Evolutionary conservation across 2,329 filamentous ascomycete genomes (phyloP).

Genomic region (Rosellinia necatrix): DNA sequence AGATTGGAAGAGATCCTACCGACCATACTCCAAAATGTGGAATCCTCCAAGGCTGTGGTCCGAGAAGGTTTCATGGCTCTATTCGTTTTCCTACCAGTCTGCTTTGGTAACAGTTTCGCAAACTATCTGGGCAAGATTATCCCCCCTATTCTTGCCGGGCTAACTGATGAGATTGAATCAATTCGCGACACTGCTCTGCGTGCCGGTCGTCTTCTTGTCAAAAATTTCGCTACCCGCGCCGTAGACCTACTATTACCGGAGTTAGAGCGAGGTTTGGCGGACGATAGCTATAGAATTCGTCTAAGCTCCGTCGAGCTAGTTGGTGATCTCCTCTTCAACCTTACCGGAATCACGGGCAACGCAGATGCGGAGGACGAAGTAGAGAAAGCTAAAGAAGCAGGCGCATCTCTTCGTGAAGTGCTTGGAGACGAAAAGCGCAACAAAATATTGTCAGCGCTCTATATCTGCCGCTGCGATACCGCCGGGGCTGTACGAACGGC

Average conservation of each 20-base stretch:
- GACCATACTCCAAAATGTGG: conserved; percentile 94
- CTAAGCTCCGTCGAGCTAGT: conserved; percentile 98
- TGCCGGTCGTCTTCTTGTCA: conserved; percentile 91
- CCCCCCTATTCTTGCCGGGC: conserved; percentile 87
- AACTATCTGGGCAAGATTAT: conserved; percentile 96
- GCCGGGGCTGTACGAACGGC: conserved; percentile 87
- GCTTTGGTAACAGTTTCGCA: conserved; percentile 98
- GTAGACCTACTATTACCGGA: conserved; percentile 94
- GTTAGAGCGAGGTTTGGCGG: conserved; percentile 92
- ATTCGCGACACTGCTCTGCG: conserved; percentile 96
- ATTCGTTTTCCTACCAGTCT: conserved; percentile 98
- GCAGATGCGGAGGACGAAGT: conserved; percentile 78
- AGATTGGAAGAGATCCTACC: conserved; percentile 94
- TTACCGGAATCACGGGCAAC: conserved; percentile 88
- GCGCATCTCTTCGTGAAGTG: conserved; percentile 89
- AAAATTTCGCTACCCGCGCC: conserved; percentile 95
- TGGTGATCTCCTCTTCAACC: conserved; percentile 94
- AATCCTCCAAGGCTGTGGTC: conserved; percentile 86
- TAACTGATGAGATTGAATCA: conserved; percentile 94
- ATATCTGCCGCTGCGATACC: conserved; percentile 97
- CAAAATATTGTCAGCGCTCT: conserved; percentile 94
- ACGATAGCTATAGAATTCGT: conserved; percentile 96
- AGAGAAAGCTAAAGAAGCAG: conserved; percentile 79
- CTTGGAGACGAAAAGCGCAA: conserved; percentile 96
- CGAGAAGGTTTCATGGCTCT: conserved; percentile 99